Percentiles rank a stretch among this genome's conserved stretches.
These are phyloP conservation scores for Borovskyia barvae DNA, from an alignment of 208 protist genomes.

Conservation along the genomic window DNA sequence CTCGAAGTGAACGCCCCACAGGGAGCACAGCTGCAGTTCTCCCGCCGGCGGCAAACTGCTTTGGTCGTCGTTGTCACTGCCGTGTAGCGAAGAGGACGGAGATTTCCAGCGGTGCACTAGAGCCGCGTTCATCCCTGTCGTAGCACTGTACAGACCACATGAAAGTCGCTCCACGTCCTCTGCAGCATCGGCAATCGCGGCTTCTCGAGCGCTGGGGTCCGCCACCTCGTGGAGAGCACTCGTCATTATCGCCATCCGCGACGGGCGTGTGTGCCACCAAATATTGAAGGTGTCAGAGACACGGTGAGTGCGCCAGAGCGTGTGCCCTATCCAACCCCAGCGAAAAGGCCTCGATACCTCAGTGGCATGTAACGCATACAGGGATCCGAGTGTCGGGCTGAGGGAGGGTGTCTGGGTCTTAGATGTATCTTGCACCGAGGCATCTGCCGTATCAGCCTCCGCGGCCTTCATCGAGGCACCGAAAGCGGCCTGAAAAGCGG, in stretches of 20 bases:
- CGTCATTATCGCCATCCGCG: constrained; percentile 10
- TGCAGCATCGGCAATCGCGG: neutral
- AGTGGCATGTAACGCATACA: constrained; percentile 33
- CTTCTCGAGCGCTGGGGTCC: neutral
- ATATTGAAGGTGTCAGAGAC: constrained; percentile 28
- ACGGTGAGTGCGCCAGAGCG: constrained; percentile 27
- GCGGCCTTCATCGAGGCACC: neutral
- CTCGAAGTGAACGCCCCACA: constrained; percentile 11
- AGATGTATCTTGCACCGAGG: neutral
- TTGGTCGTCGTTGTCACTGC: constrained; percentile 5
- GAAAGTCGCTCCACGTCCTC: constrained; percentile 6
- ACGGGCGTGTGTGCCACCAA: constrained; percentile 13
- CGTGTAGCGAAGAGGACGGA: neutral
- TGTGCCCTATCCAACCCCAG: constrained; percentile 3
- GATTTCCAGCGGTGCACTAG: neutral
- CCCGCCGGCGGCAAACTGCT: no score
- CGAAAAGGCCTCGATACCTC: constrained; percentile 16
- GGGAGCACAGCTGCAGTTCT: neutral
- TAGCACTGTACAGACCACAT: constrained; percentile 4
- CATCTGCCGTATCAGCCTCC: neutral
- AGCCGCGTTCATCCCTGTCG: neutral
- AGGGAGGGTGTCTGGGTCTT: neutral
- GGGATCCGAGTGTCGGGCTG: constrained; percentile 14
- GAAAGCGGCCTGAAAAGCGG: constrained; percentile 8
- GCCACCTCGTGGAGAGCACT: neutral